A percentile compares a stretch with the other conserved stretches of the same genome.
These are phyloP conservation scores for Solanum medicagineum DNA, from an alignment of 257 asterid genomes.

Conservation along the genomic window DNA sequence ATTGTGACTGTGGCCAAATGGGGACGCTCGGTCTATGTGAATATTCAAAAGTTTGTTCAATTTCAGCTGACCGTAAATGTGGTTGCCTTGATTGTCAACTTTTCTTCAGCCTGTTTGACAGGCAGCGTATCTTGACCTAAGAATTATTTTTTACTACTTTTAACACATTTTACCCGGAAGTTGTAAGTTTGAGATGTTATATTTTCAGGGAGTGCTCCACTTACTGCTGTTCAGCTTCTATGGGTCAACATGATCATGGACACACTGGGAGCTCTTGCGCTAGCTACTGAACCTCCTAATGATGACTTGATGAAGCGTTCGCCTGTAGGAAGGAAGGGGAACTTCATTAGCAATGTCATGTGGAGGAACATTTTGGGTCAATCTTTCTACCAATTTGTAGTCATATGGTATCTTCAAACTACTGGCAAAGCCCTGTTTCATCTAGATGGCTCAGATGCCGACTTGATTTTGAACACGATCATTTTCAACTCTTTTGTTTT, in stretches of 20 bases:
- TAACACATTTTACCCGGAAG: not conserved
- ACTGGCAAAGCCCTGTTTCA: conserved; percentile 52
- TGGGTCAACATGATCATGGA: conserved; percentile 99
- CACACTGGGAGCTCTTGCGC: conserved; percentile 95
- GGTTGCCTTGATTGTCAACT: conserved; percentile 89
- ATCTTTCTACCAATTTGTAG: conserved; percentile 67
- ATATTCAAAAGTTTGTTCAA: conserved; percentile 90
- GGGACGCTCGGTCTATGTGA: conserved; percentile 94
- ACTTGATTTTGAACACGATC: conserved; percentile 65
- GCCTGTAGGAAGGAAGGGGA: conserved; percentile 92
- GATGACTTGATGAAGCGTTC: conserved; percentile 60
- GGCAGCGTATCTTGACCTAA: conserved; percentile 24
- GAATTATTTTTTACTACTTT: not conserved
- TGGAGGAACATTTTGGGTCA: conserved; percentile 94
- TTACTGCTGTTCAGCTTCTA: conserved; percentile 90
- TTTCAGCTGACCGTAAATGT: conserved; percentile 94
- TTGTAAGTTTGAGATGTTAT: not conserved
- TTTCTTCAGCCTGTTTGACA: conserved; percentile 93
- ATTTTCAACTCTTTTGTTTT: conserved; percentile 88
- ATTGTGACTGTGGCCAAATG: conserved; percentile 91
- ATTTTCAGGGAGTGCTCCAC: conserved; percentile 73
- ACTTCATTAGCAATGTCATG: conserved; percentile 84
- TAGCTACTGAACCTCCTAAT: conserved; percentile 95
- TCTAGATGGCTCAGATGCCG: conserved; percentile 56
- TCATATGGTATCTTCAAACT: conserved; percentile 89